Percentiles rank a stretch among this genome's conserved stretches.
phyloP scores from a whole-genome alignment of 306 rosid species.

The Sphenostylis stenocarpa region DNA sequence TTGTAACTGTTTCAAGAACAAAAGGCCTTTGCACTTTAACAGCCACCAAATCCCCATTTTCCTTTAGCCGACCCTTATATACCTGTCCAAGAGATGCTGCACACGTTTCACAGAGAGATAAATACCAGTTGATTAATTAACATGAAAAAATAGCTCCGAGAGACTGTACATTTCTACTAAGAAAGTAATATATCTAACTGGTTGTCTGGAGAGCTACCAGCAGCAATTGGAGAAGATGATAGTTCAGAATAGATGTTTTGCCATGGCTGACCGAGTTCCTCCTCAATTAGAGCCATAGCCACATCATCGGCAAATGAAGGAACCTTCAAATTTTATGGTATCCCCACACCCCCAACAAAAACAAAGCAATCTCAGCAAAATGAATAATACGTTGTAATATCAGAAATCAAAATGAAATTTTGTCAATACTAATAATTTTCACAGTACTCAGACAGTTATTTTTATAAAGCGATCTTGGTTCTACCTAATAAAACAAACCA shows the following conservation, averaged over 20 bases:
- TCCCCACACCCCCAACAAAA: constrained; percentile 37
- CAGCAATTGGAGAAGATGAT: constrained; percentile 95
- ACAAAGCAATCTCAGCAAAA: constrained; percentile 42
- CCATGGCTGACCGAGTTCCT: constrained; percentile 99
- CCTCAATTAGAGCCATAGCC: constrained; percentile 95
- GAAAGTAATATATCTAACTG: constrained; percentile 36
- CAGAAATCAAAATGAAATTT: constrained; percentile 17
- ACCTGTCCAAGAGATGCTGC: constrained; percentile 99
- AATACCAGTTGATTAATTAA: constrained; percentile 22
- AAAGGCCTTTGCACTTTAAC: constrained; percentile 99
- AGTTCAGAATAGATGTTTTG: constrained; percentile 83
- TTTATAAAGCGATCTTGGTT: background rate
- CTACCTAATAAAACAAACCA: constrained; percentile 3
- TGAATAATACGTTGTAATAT: constrained; percentile 3
- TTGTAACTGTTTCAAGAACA: constrained; percentile 95
- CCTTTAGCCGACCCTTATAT: constrained; percentile 88
- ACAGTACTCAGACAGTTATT: constrained; percentile 10
- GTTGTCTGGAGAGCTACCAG: constrained; percentile 65
- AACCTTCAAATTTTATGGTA: constrained; percentile 61
- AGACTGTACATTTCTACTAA: constrained; percentile 35
- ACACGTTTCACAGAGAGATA: constrained; percentile 39
- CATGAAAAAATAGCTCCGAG: constrained; percentile 32
- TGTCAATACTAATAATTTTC: constrained; percentile 13
- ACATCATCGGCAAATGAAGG: constrained; percentile 97
- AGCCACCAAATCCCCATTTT: constrained; percentile 95